Conservation (phyloP, 495 filamentous ascomycete species). For the Thozetella sp. region DNA sequence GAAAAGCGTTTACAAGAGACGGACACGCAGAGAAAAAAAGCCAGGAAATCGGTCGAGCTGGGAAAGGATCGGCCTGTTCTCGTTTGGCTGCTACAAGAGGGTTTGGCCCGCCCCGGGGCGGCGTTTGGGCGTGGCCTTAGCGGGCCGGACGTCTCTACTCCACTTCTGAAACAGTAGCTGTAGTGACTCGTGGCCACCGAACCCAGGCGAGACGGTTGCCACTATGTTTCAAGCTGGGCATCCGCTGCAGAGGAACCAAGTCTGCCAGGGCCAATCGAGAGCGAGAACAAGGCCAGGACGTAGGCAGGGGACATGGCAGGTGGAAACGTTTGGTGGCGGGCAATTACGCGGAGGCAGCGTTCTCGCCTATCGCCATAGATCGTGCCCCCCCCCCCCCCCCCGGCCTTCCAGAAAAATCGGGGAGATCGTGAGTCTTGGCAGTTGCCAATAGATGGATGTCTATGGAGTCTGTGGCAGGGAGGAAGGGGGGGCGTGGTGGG, state of each 20-base stretch:
- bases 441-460: background rate
- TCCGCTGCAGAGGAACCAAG: background rate
- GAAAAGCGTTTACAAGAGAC: too few relatives aligned
- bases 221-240: background rate
- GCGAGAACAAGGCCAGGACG: too few relatives aligned
- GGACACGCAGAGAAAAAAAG: too few relatives aligned
- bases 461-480: too few relatives aligned
- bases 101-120: background rate
- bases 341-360: too few relatives aligned
- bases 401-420: background rate
- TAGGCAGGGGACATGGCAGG: too few relatives aligned
- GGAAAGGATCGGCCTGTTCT: background rate
- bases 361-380: too few relatives aligned
- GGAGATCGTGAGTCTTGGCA: background rate
- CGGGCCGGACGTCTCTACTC: background rate
- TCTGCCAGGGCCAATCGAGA: background rate
- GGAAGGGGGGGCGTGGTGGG: too few relatives aligned
- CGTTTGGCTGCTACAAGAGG: background rate
- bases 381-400: too few relatives aligned
- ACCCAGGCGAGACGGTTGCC: conserved; percentile 1
- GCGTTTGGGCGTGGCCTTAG: background rate
- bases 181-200: background rate
- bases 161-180: background rate
- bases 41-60: background rate
- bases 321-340: too few relatives aligned